A percentile compares a stretch with the other conserved stretches of the same genome.
These are phyloP conservation scores for Eucalyptus marginata DNA, from an alignment of 345 rosid genomes.

Conservation along the genomic window DNA sequence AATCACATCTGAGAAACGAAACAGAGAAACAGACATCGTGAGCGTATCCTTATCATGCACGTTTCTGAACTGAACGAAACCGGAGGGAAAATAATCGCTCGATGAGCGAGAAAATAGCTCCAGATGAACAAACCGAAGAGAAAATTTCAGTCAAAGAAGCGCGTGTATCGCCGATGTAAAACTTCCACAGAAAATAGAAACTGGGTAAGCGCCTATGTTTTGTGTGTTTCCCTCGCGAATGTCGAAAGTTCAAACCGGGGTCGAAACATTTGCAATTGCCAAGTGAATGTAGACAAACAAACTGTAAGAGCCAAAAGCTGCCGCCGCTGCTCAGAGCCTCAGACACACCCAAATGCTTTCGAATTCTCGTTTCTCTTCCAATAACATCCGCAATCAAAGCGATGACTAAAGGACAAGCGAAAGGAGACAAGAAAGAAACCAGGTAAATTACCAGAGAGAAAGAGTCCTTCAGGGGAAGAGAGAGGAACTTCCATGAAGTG, in stretches of 20 bases:
- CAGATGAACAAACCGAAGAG: neutral
- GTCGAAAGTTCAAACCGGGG: neutral
- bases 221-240: neutral
- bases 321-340: neutral
- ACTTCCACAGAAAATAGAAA: neutral
- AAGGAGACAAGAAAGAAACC: neutral
- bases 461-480: constrained; percentile 63
- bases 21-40: neutral
- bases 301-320: neutral
- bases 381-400: neutral
- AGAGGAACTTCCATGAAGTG: constrained; percentile 94
- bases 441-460: constrained; percentile 45
- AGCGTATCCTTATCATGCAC: neutral
- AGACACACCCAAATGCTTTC: neutral
- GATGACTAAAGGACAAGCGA: neutral
- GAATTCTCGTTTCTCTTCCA: neutral
- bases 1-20: constrained; percentile 55
- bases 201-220: neutral
- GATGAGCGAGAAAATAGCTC: neutral
- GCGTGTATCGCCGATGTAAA: neutral
- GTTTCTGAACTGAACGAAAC: neutral
- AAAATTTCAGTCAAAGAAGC: neutral
- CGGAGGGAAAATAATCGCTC: neutral
- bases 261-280: neutral
- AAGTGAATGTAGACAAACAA: neutral